These are phyloP conservation scores for Linanthus parryae DNA, from an alignment of 148 eudicot species.

Conservation along the genomic window DNA sequence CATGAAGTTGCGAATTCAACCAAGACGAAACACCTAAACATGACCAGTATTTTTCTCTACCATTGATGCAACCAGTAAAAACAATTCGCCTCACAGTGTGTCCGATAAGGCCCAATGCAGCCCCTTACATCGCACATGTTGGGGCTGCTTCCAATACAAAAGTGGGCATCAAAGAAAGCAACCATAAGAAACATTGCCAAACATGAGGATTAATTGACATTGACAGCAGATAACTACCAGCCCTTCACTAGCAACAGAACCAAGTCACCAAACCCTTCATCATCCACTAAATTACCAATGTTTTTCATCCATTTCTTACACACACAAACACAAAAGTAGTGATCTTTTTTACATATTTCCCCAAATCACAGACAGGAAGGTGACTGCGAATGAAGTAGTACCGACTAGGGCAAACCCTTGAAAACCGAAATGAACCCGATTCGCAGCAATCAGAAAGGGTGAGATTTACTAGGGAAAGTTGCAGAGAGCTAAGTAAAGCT, in stretches of 20 bases:
- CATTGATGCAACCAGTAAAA: no score
- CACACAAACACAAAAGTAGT: no score
- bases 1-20: no score
- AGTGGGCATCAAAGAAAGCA: conserved; percentile 1
- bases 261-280: background rate
- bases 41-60: no score
- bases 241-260: background rate
- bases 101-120: no score
- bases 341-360: background rate
- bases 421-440: background rate
- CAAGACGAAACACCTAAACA: no score
- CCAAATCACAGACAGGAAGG: background rate
- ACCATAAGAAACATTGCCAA: background rate
- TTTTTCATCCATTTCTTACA: background rate
- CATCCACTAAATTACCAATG: background rate
- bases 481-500: background rate
- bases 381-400: background rate
- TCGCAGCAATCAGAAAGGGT: background rate
- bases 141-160: no score
- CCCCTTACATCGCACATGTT: no score
- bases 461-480: background rate
- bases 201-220: no score
- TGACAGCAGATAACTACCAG: no score
- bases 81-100: no score
- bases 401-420: background rate